These are phyloP conservation scores for Puccinia novopanici DNA, from an alignment of 1,284 basidiomycete genomes.

Conservation along the genomic window DNA sequence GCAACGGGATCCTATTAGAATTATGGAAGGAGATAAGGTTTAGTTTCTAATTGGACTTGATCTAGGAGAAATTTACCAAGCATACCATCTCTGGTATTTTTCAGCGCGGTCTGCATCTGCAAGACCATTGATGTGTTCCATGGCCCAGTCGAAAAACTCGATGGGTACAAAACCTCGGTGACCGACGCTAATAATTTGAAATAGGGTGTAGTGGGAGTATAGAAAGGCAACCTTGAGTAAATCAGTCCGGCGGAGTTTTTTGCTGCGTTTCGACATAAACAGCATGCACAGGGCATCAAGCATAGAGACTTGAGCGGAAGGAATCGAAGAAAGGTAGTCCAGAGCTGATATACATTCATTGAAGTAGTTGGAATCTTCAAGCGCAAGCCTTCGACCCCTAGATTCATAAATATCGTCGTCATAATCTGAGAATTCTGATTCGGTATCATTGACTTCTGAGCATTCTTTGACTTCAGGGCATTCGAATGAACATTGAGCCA, in stretches of 20 bases:
- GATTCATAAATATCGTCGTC: not conserved
- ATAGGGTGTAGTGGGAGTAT: conserved; percentile 16
- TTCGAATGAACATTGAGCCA: not conserved
- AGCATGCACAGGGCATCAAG: not conserved
- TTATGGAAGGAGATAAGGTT: not conserved
- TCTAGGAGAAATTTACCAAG: not conserved
- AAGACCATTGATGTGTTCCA: not conserved
- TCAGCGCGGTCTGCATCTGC: conserved; percentile 1
- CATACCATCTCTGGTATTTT: not conserved
- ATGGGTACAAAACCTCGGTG: not conserved
- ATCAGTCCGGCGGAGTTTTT: not conserved
- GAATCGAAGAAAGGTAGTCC: not conserved
- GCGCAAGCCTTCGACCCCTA: no score
- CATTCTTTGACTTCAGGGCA: not conserved
- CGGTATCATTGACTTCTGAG: not conserved
- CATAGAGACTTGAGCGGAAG: not conserved
- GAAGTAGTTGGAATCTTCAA: no score
- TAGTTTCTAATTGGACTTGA: not conserved
- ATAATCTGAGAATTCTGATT: not conserved
- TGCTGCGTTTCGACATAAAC: not conserved
- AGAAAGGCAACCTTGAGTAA: not conserved
- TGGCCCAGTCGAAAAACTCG: not conserved
- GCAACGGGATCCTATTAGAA: not conserved
- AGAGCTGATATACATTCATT: not conserved
- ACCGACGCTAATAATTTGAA: not conserved